Conservation (phyloP, 139 green algal species). For the Monoraphidium neglectum region DNA sequence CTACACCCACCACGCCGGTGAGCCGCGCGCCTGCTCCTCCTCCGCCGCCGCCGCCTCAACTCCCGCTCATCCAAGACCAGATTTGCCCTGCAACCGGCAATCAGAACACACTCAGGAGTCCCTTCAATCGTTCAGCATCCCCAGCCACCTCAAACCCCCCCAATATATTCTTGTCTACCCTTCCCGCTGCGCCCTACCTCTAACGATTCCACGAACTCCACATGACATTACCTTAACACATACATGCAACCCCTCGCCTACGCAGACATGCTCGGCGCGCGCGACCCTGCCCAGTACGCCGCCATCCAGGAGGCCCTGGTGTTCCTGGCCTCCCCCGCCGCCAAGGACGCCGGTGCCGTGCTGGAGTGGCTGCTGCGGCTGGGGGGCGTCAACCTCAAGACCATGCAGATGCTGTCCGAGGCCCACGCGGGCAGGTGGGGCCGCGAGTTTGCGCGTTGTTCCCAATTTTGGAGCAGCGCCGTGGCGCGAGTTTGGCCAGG, state of each 20-base stretch:
- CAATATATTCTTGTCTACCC: too few species aligned
- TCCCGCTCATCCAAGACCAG: too few species aligned
- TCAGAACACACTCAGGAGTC: too few species aligned
- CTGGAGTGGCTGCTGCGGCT: conserved; percentile 50
- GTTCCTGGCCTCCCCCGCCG: conserved; percentile 38
- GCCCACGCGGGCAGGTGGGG: conserved; percentile 51
- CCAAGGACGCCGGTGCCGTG: conserved; percentile 35
- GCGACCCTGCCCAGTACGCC: conserved; percentile 33
- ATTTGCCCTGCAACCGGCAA: too few species aligned
- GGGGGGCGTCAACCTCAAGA: conserved; percentile 56
- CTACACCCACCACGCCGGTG: conserved; percentile 59
- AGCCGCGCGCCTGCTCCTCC: too few species aligned
- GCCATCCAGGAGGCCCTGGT: conserved; percentile 44
- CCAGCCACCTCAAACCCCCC: too few species aligned
- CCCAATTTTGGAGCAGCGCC: background rate
- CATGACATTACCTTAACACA: too few species aligned
- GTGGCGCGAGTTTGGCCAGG: background rate
- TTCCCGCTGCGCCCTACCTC: too few species aligned
- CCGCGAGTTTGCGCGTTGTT: background rate
- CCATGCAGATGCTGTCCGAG: conserved; percentile 62
- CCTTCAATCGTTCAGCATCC: too few species aligned
- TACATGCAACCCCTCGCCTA: too few species aligned
- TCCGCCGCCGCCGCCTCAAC: too few species aligned
- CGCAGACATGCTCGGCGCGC: conserved; percentile 50
- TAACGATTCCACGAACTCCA: too few species aligned